phyloP scores from a whole-genome alignment of 2,329 filamentous ascomycete genomes.

The Penicillium expansum region DNA sequence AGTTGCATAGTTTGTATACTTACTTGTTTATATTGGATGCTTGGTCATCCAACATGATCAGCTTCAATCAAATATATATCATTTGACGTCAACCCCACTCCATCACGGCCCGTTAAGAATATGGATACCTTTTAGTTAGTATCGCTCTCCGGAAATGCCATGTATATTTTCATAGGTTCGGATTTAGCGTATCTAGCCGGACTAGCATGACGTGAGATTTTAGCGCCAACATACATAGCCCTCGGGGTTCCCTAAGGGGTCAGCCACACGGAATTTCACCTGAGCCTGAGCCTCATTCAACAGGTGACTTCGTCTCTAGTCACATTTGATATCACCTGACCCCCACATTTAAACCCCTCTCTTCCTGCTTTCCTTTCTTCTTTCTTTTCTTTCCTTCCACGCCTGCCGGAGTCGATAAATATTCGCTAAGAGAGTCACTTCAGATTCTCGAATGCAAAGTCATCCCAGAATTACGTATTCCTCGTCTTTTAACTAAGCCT shows the following conservation, averaged over 20 bases:
- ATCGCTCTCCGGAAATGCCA: neutral
- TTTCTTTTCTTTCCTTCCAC: constrained; percentile 49
- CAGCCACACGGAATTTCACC: constrained; percentile 8
- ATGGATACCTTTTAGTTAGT: neutral
- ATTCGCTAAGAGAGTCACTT: constrained; percentile 29
- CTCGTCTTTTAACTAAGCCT: constrained; percentile 32
- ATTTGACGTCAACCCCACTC: neutral
- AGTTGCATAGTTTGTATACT: neutral
- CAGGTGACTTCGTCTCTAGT: constrained; percentile 3
- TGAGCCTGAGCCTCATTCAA: neutral
- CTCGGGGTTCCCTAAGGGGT: neutral
- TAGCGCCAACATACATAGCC: constrained; percentile 12
- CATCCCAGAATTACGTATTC: constrained; percentile 28
- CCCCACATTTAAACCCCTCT: constrained; percentile 26
- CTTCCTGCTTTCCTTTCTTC: constrained; percentile 32
- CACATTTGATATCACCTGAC: constrained; percentile 31
- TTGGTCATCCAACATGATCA: constrained; percentile 9
- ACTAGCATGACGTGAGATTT: constrained; percentile 13
- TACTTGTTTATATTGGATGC: neutral
- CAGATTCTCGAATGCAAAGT: constrained; percentile 51
- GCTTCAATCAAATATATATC: neutral
- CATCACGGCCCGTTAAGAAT: neutral
- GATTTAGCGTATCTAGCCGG: neutral
- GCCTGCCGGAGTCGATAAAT: constrained; percentile 45
- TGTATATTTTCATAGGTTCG: neutral